A percentile compares a stretch with the other conserved stretches of the same genome.
Conservation (phyloP, 2,329 filamentous ascomycete genomes). For the Calonectria honghensis region DNA sequence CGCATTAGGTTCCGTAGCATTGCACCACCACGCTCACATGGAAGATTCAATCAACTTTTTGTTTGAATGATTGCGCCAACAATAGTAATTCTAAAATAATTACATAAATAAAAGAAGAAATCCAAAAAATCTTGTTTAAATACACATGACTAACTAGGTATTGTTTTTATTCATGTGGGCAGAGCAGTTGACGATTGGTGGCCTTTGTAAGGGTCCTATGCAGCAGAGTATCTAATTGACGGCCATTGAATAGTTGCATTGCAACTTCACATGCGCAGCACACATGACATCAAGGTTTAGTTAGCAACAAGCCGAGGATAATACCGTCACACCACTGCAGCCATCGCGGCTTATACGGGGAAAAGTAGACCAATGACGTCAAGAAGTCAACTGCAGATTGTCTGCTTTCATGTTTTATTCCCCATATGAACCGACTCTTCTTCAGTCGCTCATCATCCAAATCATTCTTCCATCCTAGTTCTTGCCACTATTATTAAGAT, state of each 20-base stretch:
- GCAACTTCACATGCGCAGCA: background rate
- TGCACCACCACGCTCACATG: background rate
- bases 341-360: background rate
- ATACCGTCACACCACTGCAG: background rate
- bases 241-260: background rate
- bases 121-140: too few relatives aligned
- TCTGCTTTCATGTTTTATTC: slow-evolving; percentile 42
- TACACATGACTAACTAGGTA: too few relatives aligned
- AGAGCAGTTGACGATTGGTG: too few relatives aligned
- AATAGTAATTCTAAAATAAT: too few relatives aligned
- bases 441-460: slow-evolving; percentile 13
- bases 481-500: slow-evolving; percentile 51
- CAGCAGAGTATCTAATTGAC: background rate
- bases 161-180: too few relatives aligned
- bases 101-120: too few relatives aligned
- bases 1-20: background rate
- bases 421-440: slow-evolving; percentile 28
- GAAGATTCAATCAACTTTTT: background rate
- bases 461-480: slow-evolving; percentile 27
- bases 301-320: background rate
- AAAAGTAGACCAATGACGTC: background rate
- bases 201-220: too few relatives aligned
- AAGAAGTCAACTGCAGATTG: slow-evolving; percentile 10
- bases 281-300: background rate
- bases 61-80: background rate